Base-by-base conservation (phyloP, 1,284 basidiomycete genomes). In the Pyrrhoderma noxium region DNA sequence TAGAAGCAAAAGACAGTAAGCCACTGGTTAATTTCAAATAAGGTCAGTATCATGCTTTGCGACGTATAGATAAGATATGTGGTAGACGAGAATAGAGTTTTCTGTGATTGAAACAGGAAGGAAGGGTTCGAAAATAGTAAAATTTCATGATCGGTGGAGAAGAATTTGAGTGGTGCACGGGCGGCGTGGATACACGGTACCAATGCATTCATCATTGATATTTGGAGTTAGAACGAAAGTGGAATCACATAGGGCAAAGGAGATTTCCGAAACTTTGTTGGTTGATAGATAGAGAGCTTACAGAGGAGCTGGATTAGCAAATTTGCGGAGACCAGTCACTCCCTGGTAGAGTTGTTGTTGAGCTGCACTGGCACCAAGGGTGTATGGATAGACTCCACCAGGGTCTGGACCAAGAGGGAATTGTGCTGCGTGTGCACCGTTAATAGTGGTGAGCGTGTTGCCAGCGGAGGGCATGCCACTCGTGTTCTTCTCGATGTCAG, bases 1-100 rank as follows among this genome's bases (percentile, higher is more conserved):
- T 88, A 1, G 80, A 78, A 8, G 83, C 84, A 64, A 87, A 89
- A 44, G 80, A 77, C 63, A 82, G 82, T 43, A 88, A 68, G 23
- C 85, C 85, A n/a, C 76, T 77, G 56, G 1, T 16, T 27, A 3
- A 31, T 18, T 31, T 8, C 16, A 13, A 25, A 48, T 19, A 21
- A 44, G n/a, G 25, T 31, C 27, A 31, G 38, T 41, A 49, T n/a
- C 37, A 40, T 16, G 36, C 22, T 16, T 14, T 22, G 22, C 13
- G 18, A 14, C 27, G 16, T 16, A 23, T 36, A 31, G 36, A 48
- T 19, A 37, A 19, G 9, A 47, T 19, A 38, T 36, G 11, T 5
- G 27, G 27, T 31, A 11, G 27, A 31, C 7, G 5, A 31, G 5
- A 18, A n/a, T 22, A 8, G 38, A 16, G 36, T 13, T n/a, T 23